phyloP scores from a whole-genome alignment of 768 basidiomycete genomes.

The Tricholoma hemisulphureum region DNA sequence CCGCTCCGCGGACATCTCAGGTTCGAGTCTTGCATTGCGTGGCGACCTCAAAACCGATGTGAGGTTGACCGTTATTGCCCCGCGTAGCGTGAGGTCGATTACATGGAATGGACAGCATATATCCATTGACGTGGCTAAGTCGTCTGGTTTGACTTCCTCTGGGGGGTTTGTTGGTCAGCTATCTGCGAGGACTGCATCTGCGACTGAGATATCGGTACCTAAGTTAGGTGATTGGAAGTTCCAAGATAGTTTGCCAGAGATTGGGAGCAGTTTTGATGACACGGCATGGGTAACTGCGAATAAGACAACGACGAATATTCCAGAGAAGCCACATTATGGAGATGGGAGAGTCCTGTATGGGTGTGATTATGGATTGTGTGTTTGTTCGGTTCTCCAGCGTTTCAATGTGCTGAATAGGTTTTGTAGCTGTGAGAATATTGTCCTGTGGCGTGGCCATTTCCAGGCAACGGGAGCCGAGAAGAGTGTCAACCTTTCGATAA shows the following conservation, averaged over 20 bases:
- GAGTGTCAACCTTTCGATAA: conserved; percentile 73
- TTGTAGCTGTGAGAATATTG: conserved; percentile 74
- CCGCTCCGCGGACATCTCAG: conserved; percentile 49
- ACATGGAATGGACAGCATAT: conserved; percentile 72
- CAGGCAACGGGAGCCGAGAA: conserved; percentile 55
- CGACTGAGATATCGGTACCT: conserved; percentile 40
- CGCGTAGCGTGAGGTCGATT: conserved; percentile 48
- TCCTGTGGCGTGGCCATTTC: conserved; percentile 85
- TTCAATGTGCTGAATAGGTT: not conserved
- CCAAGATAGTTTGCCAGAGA: conserved; percentile 74
- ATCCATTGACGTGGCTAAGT: conserved; percentile 30
- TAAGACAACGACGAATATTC: conserved; percentile 72
- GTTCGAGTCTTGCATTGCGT: conserved; percentile 51
- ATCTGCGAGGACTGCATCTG: conserved; percentile 23
- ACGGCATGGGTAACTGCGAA: conserved; percentile 62
- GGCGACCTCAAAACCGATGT: conserved; percentile 69
- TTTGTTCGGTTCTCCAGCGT: conserved; percentile 4
- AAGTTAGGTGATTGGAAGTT: conserved; percentile 69
- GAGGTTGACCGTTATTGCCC: conserved; percentile 62
- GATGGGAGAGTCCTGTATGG: conserved; percentile 80
- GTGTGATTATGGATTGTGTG: conserved; percentile 85
- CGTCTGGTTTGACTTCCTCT: conserved; percentile 30
- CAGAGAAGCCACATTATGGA: conserved; percentile 65
- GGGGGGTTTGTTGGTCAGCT: conserved; percentile 54
- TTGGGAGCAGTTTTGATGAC: conserved; percentile 57